A percentile compares a stretch with the other conserved stretches of the same genome.
Conservation (phyloP, 805 yeast genomes). For the Cyberlindnera subsufficiens region DNA sequence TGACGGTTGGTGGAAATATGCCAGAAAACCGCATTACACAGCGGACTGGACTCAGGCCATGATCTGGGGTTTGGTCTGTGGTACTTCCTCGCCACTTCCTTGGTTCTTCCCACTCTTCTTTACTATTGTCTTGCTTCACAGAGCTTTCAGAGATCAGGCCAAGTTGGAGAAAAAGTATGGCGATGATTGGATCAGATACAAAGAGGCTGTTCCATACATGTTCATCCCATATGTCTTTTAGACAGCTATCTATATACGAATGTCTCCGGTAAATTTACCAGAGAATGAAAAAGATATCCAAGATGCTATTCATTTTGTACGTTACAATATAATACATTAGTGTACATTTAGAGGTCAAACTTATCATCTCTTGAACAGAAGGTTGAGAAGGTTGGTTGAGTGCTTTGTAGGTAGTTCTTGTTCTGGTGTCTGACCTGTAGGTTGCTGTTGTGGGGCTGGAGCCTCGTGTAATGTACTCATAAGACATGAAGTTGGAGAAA, state of each 20-base stretch:
- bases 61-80: constrained; percentile 91
- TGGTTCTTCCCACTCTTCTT: constrained; percentile 95
- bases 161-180: constrained; percentile 89
- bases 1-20: constrained; percentile 93
- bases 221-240: constrained; percentile 84
- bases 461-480: constrained; percentile 14
- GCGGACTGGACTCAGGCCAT: constrained; percentile 87
- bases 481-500: constrained; percentile 17
- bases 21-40: constrained; percentile 92
- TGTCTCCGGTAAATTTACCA: too few species aligned
- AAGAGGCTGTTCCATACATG: constrained; percentile 82
- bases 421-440: background rate
- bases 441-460: constrained; percentile 1
- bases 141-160: constrained; percentile 81
- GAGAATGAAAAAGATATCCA: too few species aligned
- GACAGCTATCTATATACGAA: too few species aligned
- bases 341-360: background rate
- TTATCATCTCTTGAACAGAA: constrained; percentile 7
- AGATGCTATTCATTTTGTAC: too few species aligned
- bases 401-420: background rate
- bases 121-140: constrained; percentile 79
- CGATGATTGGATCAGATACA: constrained; percentile 85
- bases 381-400: constrained; percentile 5
- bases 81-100: constrained; percentile 82
- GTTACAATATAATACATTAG: too few species aligned